Conservation (phyloP, 2,329 filamentous ascomycete species). For the Fusarium lyarnte region DNA sequence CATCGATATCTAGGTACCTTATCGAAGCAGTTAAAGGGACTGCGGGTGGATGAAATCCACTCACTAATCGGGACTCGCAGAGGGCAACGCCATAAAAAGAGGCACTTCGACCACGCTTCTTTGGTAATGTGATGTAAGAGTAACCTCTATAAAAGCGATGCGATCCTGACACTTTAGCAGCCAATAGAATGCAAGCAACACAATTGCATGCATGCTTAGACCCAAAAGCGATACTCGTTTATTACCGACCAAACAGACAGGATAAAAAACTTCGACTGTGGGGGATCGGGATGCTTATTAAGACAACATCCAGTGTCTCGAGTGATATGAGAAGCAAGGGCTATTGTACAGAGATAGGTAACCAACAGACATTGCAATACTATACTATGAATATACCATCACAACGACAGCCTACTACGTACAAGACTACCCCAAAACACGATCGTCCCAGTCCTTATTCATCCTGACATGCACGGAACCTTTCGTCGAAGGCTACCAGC, state of each 20-base stretch:
- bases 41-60: background rate
- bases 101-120: constrained; percentile 1
- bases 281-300: background rate
- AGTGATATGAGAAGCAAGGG: background rate
- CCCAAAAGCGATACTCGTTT: background rate
- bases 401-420: background rate
- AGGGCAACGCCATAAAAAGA: background rate
- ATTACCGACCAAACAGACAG: constrained; percentile 13
- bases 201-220: constrained; percentile 8
- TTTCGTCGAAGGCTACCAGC: constrained; percentile 7
- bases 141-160: constrained; percentile 14
- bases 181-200: constrained; percentile 24
- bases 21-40: background rate
- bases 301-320: background rate
- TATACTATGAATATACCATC: background rate
- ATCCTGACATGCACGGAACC: constrained; percentile 22
- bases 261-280: background rate
- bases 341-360: background rate
- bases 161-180: constrained; percentile 25
- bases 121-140: background rate
- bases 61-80: background rate
- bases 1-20: background rate
- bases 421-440: background rate
- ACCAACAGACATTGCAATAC: background rate
- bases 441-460: background rate